phyloP scores from a whole-genome alignment of 2,329 filamentous ascomycete species.

The Helotiales sp. region DNA sequence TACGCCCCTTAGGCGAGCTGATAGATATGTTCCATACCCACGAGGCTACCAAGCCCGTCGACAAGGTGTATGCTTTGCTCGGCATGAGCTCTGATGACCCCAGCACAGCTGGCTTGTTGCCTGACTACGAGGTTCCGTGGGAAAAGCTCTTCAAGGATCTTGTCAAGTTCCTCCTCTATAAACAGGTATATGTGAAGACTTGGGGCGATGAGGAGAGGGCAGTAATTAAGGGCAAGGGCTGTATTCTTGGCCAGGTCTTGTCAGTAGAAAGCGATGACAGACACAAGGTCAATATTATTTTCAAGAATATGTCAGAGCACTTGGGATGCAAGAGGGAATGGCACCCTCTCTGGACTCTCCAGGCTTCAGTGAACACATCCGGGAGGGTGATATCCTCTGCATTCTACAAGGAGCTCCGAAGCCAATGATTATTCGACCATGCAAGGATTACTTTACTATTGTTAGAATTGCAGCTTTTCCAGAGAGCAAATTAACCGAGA shows the following conservation, averaged over 20 bases:
- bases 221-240: constrained; percentile 22
- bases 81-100: constrained; percentile 28
- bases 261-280: constrained; percentile 16
- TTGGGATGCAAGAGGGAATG: constrained; percentile 4
- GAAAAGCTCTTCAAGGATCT: too few species aligned
- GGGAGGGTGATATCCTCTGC: constrained; percentile 19
- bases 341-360: constrained; percentile 25
- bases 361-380: constrained; percentile 18
- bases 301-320: constrained; percentile 15
- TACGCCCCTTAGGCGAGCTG: constrained; percentile 19
- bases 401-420: constrained; percentile 25
- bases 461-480: constrained; percentile 16
- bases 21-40: constrained; percentile 27
- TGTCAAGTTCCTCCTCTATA: too few species aligned
- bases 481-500: background rate
- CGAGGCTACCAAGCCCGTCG: constrained; percentile 19
- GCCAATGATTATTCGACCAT: too few species aligned
- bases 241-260: constrained; percentile 17
- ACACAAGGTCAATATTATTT: constrained; percentile 21
- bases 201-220: constrained; percentile 10
- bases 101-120: constrained; percentile 11
- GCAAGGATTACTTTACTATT: constrained; percentile 22
- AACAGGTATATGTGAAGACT: too few species aligned
- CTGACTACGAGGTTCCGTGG: too few species aligned
- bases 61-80: constrained; percentile 25